Percentiles rank a stretch among this genome's conserved stretches.
Evolutionary conservation across 306 rosid species (phyloP).

Genomic region (Fragaria vesca): DNA sequence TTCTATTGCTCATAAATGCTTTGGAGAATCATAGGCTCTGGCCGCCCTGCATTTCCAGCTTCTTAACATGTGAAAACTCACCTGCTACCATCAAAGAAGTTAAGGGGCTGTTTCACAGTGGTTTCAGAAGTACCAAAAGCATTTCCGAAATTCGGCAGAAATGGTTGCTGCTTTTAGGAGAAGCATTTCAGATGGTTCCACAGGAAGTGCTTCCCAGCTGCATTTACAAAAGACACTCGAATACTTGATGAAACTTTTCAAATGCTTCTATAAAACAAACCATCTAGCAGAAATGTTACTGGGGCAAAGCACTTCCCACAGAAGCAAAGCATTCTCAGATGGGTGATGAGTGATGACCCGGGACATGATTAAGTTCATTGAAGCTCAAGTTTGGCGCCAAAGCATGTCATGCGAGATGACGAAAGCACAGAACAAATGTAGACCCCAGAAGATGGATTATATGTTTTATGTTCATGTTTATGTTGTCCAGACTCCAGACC

Average conservation of each 20-base stretch:
- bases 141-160: not conserved
- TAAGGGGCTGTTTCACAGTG: not conserved
- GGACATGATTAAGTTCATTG: not conserved
- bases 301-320: not conserved
- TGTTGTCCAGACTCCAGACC: not conserved
- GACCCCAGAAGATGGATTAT: conserved; percentile 10
- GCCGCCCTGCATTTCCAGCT: not conserved
- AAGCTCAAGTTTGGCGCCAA: conserved; percentile 3
- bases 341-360: not conserved
- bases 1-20: not conserved
- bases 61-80: not conserved
- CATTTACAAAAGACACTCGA: not conserved
- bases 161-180: not conserved
- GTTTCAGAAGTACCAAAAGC: not conserved
- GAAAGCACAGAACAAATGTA: not conserved
- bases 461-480: not conserved
- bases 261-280: not conserved
- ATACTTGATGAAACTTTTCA: not conserved
- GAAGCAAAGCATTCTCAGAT: not conserved
- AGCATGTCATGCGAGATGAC: not conserved
- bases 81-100: not conserved
- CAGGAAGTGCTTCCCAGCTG: not conserved
- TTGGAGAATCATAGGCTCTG: not conserved
- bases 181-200: not conserved
- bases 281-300: not conserved